Conservation (phyloP, 768 basidiomycete genomes). For the Dioszegia aurantiaca region DNA sequence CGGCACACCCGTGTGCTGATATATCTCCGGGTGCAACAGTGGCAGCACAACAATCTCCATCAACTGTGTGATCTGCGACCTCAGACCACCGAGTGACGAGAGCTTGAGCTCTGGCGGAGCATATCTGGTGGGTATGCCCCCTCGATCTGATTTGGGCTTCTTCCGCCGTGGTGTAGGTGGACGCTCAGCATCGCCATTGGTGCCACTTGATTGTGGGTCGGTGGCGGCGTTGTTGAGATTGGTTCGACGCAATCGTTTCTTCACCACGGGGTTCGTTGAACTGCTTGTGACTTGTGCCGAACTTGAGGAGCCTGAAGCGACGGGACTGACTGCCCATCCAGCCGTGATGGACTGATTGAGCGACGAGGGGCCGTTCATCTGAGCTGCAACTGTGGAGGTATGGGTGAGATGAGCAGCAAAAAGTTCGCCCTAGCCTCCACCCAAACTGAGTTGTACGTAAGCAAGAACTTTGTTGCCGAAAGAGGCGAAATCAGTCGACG, state of each 20-base stretch:
- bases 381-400: background rate
- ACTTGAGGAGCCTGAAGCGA: constrained; percentile 12
- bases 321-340: constrained; percentile 28
- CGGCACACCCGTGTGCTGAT: constrained; percentile 85
- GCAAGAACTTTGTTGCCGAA: background rate
- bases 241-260: constrained; percentile 27
- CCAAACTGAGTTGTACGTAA: no score
- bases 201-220: constrained; percentile 5
- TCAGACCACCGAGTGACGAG: constrained; percentile 83
- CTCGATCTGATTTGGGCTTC: constrained; percentile 13
- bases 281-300: background rate
- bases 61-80: constrained; percentile 81
- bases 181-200: constrained; percentile 1
- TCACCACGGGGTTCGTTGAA: constrained; percentile 11
- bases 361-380: constrained; percentile 31
- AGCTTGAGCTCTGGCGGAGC: constrained; percentile 72
- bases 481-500: constrained; percentile 4
- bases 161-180: constrained; percentile 16
- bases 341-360: constrained; percentile 44
- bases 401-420: background rate
- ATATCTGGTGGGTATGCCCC: constrained; percentile 58
- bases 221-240: constrained; percentile 19
- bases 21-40: constrained; percentile 89
- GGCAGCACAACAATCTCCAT: constrained; percentile 97
- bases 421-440: background rate